Conservation (phyloP, 139 green algal species). For the Gonium pectorale region DNA sequence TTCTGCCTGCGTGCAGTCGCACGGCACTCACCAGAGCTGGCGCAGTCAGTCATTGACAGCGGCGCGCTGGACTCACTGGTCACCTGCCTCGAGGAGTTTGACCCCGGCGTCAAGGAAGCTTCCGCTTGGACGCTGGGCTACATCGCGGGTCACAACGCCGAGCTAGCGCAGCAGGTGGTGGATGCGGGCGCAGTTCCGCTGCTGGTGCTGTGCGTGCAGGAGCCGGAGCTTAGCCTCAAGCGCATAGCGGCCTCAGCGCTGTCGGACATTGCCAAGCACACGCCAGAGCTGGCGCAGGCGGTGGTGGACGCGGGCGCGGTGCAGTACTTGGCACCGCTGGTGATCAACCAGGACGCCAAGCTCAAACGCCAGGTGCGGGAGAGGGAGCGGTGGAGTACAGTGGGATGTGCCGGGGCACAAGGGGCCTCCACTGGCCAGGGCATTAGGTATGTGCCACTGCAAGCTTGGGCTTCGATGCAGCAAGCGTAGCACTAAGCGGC, state of each 20-base stretch:
- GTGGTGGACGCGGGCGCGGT: constrained; percentile 90
- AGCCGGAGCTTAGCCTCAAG: constrained; percentile 90
- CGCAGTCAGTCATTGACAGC: constrained; percentile 85
- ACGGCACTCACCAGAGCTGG: constrained; percentile 86
- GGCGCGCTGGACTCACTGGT: constrained; percentile 84
- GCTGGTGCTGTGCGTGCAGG: constrained; percentile 90
- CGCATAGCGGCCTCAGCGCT: constrained; percentile 85
- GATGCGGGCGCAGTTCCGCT: constrained; percentile 83
- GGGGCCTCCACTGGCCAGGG: too few relatives aligned
- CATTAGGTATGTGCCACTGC: too few relatives aligned
- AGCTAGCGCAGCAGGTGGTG: constrained; percentile 85
- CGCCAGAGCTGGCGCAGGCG: constrained; percentile 85
- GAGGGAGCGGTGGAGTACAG: too few relatives aligned
- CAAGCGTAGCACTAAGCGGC: too few relatives aligned
- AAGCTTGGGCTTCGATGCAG: too few relatives aligned
- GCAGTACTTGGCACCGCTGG: constrained; percentile 81
- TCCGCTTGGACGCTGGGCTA: constrained; percentile 88
- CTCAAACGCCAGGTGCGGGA: constrained; percentile 84
- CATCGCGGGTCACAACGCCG: constrained; percentile 86
- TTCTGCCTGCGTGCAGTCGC: constrained; percentile 89
- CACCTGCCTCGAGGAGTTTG: constrained; percentile 92
- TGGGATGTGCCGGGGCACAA: too few relatives aligned
- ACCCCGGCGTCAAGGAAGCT: constrained; percentile 89
- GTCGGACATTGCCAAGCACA: constrained; percentile 91
- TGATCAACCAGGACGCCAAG: constrained; percentile 89